A percentile compares a stretch with the other conserved stretches of the same genome.
phyloP scores from a whole-genome alignment of 1,284 basidiomycete genomes.

The Irpex sp. region DNA sequence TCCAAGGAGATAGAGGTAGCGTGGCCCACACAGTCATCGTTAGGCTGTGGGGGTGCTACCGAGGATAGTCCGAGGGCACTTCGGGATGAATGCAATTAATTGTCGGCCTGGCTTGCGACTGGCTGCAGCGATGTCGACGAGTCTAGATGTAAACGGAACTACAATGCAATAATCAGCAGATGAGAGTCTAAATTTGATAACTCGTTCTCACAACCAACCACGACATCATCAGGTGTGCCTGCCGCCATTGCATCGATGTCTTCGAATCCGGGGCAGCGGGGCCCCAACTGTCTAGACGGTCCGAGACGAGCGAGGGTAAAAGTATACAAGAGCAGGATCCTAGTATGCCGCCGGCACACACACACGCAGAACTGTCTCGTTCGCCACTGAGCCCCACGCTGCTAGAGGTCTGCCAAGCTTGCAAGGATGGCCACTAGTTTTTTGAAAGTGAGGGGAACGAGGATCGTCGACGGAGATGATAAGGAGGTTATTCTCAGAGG shows the following conservation, averaged over 20 bases:
- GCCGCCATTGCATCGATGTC: neutral
- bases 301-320: neutral
- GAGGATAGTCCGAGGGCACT: neutral
- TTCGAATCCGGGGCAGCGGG: neutral
- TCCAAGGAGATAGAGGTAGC: neutral
- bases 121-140: no score
- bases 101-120: neutral
- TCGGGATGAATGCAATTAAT: neutral
- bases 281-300: neutral
- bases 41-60: neutral
- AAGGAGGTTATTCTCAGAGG: slow-evolving; percentile 60
- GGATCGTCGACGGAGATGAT: slow-evolving; percentile 52
- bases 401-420: neutral
- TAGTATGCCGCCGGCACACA: neutral
- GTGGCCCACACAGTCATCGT: neutral
- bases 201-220: neutral
- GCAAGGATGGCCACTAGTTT: slow-evolving; percentile 31
- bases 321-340: neutral
- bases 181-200: neutral
- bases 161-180: no score
- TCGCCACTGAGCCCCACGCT: neutral
- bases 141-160: no score
- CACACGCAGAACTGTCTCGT: neutral
- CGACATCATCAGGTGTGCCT: neutral
- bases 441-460: slow-evolving; percentile 52